Percentiles rank a stretch among this genome's conserved stretches.
phyloP scores from a whole-genome alignment of 805 yeast genomes.

The Candida piceae region DNA sequence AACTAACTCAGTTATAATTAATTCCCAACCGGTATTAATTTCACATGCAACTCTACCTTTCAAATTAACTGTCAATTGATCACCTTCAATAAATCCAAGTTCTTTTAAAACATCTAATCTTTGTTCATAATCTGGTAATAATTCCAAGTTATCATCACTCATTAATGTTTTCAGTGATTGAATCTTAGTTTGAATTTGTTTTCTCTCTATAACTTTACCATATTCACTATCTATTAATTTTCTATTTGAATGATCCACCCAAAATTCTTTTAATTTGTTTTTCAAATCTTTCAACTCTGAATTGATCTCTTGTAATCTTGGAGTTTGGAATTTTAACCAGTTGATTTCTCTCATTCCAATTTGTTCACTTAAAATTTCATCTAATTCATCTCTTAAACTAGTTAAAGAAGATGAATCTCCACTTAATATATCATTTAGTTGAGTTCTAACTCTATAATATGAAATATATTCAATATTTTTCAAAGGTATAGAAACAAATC shows the following conservation, averaged over 20 bases:
- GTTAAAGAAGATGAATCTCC: constrained; percentile 33
- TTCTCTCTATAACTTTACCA: constrained; percentile 37
- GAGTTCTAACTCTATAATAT: constrained; percentile 30
- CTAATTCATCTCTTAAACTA: constrained; percentile 34
- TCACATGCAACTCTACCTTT: constrained; percentile 96
- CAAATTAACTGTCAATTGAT: constrained; percentile 63
- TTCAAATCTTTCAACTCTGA: constrained; percentile 30
- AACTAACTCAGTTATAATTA: constrained; percentile 81
- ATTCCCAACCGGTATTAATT: constrained; percentile 85
- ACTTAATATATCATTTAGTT: constrained; percentile 32
- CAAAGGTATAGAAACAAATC: constrained; percentile 35
- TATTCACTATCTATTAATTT: constrained; percentile 14
- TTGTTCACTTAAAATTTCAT: constrained; percentile 33
- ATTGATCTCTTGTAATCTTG: constrained; percentile 33
- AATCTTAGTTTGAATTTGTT: constrained; percentile 45
- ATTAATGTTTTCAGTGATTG: constrained; percentile 53
- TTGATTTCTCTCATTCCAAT: constrained; percentile 39
- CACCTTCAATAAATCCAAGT: constrained; percentile 75
- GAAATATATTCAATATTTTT: constrained; percentile 41
- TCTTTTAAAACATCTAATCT: constrained; percentile 71
- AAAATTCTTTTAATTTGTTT: constrained; percentile 20
- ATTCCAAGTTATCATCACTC: constrained; percentile 82
- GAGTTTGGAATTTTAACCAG: constrained; percentile 33
- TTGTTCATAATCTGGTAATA: constrained; percentile 91
- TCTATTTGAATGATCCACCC: constrained; percentile 23